Conservation (phyloP, 345 rosid species). For the Pseudoturritis turrita region DNA sequence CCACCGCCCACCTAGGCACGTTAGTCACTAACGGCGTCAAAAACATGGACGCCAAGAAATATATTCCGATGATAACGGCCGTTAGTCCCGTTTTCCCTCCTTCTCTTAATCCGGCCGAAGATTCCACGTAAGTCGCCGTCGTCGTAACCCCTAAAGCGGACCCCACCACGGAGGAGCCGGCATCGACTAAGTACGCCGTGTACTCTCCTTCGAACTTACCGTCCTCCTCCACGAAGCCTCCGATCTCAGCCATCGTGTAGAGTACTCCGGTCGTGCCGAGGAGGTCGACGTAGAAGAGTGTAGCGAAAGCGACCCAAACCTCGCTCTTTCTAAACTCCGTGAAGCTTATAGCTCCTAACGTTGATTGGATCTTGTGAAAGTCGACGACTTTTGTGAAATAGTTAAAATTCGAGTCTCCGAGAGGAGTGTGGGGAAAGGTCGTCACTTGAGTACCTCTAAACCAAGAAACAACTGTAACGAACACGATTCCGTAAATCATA, state of each 20-base stretch:
- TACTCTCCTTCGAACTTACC: constrained; percentile 85
- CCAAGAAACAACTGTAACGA: constrained; percentile 79
- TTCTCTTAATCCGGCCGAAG: constrained; percentile 83
- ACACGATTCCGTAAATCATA: constrained; percentile 73
- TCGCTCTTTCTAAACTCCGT: constrained; percentile 42
- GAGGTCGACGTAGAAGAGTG: constrained; percentile 68
- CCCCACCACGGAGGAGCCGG: constrained; percentile 67
- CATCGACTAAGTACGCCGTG: constrained; percentile 71
- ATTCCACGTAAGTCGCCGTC: constrained; percentile 62
- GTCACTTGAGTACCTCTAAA: constrained; percentile 70
- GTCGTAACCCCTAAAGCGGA: constrained; percentile 70
- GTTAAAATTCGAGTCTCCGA: constrained; percentile 53
- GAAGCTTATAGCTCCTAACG: constrained; percentile 70
- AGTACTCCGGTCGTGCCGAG: constrained; percentile 66
- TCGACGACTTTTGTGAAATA: constrained; percentile 70
- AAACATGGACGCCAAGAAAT: constrained; percentile 57
- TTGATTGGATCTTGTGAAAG: constrained; percentile 67
- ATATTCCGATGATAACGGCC: constrained; percentile 55
- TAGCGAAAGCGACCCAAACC: constrained; percentile 71
- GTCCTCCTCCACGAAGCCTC: constrained; percentile 53
- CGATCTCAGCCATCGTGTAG: constrained; percentile 80
- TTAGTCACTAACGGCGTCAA: constrained; percentile 61
- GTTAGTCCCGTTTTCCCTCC: constrained; percentile 93
- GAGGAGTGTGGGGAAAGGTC: constrained; percentile 49
- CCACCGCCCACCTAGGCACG: constrained; percentile 93